These are phyloP conservation scores for Torulaspora globosa DNA, from an alignment of 1,139 yeast genomes.

Conservation along the genomic window DNA sequence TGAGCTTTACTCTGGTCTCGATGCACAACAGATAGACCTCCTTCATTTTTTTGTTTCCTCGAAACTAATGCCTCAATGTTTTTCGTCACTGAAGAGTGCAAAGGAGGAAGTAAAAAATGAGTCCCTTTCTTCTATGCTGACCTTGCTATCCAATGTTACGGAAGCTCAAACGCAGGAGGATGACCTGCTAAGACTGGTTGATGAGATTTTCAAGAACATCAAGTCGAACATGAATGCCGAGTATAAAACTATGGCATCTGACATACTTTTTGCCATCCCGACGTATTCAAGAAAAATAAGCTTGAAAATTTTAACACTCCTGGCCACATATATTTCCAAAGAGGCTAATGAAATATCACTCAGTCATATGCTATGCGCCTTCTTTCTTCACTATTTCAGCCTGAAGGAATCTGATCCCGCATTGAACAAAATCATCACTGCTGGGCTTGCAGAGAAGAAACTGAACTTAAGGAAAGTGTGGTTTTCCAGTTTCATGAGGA, in stretches of 20 bases:
- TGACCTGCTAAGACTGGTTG: conserved; percentile 39
- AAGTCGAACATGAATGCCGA: conserved; percentile 67
- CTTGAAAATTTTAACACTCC: conserved; percentile 40
- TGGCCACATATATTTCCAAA: conserved; percentile 55
- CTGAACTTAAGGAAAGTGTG: conserved; percentile 61
- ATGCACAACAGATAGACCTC: conserved; percentile 39
- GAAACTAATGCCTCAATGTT: conserved; percentile 56
- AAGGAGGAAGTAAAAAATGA: conserved; percentile 60
- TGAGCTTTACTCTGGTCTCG: conserved; percentile 43
- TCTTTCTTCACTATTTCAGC: conserved; percentile 43
- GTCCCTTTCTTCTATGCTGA: conserved; percentile 45
- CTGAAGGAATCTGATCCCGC: conserved; percentile 18
- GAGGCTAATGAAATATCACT: conserved; percentile 74
- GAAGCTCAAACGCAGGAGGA: conserved; percentile 21
- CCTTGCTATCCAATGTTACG: conserved; percentile 21
- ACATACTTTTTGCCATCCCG: conserved; percentile 40
- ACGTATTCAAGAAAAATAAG: conserved; percentile 32
- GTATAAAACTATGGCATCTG: conserved; percentile 50
- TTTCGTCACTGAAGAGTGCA: conserved; percentile 65
- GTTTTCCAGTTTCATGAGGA: conserved; percentile 44
- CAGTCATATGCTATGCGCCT: conserved; percentile 47
- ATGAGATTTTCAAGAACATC: conserved; percentile 54
- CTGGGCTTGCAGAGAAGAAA: conserved; percentile 67
- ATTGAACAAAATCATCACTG: conserved; percentile 38
- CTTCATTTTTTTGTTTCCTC: conserved; percentile 41